phyloP scores from a whole-genome alignment of 192 early-diverging fungal genomes.

The Entrophospora sp. region DNA sequence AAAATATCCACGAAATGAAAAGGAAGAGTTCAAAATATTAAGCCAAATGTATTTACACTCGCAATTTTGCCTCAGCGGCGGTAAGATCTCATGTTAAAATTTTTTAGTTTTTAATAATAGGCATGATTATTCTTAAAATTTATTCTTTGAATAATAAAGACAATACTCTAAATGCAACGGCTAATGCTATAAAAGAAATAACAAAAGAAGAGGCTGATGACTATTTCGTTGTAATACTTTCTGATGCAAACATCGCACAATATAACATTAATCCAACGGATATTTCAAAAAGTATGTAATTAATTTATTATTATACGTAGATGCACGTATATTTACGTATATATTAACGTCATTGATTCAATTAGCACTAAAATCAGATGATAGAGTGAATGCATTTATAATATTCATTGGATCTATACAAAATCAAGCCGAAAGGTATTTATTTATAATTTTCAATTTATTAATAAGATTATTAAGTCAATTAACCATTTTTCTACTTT shows the following conservation, averaged over 20 bases:
- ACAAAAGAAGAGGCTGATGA: conserved; percentile 67
- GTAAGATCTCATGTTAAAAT: conserved; percentile 2
- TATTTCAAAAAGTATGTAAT: conserved; percentile 52
- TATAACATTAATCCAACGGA: conserved; percentile 70
- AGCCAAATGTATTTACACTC: conserved; percentile 68
- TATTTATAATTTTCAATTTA: neutral
- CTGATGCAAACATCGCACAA: conserved; percentile 71
- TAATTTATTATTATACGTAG: too few relatives aligned
- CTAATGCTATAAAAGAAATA: conserved; percentile 58
- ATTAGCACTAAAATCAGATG: conserved; percentile 61
- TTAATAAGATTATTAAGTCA: too few relatives aligned
- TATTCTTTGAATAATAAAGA: conserved; percentile 32
- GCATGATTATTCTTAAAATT: neutral
- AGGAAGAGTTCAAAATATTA: conserved; percentile 60
- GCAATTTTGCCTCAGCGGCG: conserved; percentile 69
- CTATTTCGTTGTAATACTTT: conserved; percentile 68
- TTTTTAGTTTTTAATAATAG: neutral
- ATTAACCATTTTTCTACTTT: too few relatives aligned
- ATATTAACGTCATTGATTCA: too few relatives aligned
- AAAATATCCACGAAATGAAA: conserved; percentile 73
- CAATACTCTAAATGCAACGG: conserved; percentile 61
- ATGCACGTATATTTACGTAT: too few relatives aligned
- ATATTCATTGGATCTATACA: conserved; percentile 77
- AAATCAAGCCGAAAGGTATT: conserved; percentile 58
- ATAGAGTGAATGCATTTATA: conserved; percentile 62